These are phyloP conservation scores for Psidium guajava DNA, from an alignment of 345 rosid species.

Conservation along the genomic window DNA sequence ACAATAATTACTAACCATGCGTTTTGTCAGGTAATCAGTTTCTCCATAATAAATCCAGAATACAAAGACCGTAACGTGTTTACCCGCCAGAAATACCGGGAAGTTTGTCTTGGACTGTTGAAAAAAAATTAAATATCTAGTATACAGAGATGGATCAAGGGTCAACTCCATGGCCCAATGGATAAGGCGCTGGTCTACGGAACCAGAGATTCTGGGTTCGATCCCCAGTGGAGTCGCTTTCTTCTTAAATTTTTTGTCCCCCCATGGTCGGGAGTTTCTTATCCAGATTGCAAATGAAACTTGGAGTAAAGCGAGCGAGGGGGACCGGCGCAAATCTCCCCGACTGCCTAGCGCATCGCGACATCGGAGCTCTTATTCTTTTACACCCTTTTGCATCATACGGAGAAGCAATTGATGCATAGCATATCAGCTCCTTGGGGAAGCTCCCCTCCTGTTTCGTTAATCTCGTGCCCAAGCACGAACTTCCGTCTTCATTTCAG, in stretches of 20 bases:
- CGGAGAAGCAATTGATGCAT: background rate
- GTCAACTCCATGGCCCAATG: constrained; percentile 68
- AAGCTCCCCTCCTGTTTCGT: background rate
- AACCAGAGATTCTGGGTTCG: constrained; percentile 83
- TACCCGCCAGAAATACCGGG: background rate
- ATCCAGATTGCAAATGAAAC: background rate
- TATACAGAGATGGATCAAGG: rapidly evolving
- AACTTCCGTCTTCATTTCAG: background rate
- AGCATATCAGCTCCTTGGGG: background rate
- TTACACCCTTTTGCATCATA: too few species aligned
- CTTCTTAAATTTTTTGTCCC: too few species aligned
- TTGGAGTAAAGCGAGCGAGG: background rate
- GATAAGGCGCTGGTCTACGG: constrained; percentile 94
- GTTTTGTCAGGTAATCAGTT: background rate
- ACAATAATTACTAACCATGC: background rate
- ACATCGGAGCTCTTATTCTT: too few species aligned
- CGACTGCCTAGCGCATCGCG: too few species aligned
- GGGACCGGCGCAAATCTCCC: too few species aligned
- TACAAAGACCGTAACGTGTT: background rate
- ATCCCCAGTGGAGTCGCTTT: constrained; percentile 69
- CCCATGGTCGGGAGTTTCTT: background rate
- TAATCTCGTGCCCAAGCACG: background rate
- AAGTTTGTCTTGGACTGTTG: background rate
- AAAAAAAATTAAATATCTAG: rapidly evolving
- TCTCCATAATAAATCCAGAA: background rate